Base-by-base conservation (phyloP, 139 green algal species). In the Chlamydomonas sphaeroides region DNA sequence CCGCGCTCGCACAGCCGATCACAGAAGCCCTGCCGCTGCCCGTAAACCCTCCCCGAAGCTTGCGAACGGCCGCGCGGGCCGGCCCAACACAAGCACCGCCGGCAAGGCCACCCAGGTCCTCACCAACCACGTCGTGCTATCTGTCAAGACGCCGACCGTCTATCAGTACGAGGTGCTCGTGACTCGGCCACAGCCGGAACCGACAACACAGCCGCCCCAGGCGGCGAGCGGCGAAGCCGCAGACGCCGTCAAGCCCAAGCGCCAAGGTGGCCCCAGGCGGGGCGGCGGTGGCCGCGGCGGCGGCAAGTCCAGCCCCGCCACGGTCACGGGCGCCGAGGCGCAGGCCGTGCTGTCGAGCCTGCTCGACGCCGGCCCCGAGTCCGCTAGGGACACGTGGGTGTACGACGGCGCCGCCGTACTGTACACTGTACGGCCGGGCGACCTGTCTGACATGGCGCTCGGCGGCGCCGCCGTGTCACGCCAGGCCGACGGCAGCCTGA, bases 41-140 rank as follows among this genome's bases (percentile, higher is more conserved):
- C n/a, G n/a, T n/a, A n/a, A n/a, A n/a, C 53, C 53, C n/a, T 1
- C 8, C 45, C 1, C 48, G 48, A 32, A 77, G 69, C 69, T 77
- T 2, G 5, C 45, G 20, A 77, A 77, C 23, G 69, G 69, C n/a
- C 48, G 20, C n/a, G 49, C 48, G 1, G 69, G 45, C 3, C 69
- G 69, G 0, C 69, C 69, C 18, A 20, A 1, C 32, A 5, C 15
- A 18, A 48, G 32, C 69, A 33, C 17, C 48, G 69, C 69, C 3
- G 69, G 69, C 32, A 18, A 17, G 0, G 10, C 48, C 69, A 63
- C 65, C 48, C 32, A 63, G 32, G 45, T 77, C 28, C 26, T 77
- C 20, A 77, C 69, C 69, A 77, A 77, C 69, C 69, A 77, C 48
- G 23, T 77, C 45, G n/a, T 5, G 3, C 69, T 77, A 0, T 7